Evolutionary conservation across 768 basidiomycete genomes (phyloP).

Genomic region (Fistulinella prunicolor): DNA sequence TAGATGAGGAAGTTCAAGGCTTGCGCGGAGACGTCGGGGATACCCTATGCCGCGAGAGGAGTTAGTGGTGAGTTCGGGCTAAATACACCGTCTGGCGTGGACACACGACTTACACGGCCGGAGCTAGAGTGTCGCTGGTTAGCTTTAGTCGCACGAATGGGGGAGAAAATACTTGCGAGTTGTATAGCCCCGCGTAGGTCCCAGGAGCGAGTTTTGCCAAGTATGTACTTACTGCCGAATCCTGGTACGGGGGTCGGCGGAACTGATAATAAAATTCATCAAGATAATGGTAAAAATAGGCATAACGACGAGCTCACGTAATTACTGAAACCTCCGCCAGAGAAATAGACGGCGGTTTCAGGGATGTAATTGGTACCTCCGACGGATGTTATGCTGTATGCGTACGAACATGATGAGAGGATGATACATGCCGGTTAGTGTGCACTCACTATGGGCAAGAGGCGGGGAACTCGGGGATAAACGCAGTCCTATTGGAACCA

Average conservation of each 20-base stretch:
- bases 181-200: background rate
- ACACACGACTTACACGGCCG: background rate
- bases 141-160: background rate
- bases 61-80: background rate
- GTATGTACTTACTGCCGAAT: background rate
- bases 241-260: background rate
- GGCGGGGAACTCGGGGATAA: background rate
- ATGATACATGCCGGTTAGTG: no score
- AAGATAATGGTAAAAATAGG: background rate
- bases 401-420: no score
- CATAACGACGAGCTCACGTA: background rate
- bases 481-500: background rate
- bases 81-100: background rate
- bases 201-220: background rate
- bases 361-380: background rate
- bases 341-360: background rate
- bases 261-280: background rate
- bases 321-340: background rate
- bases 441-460: background rate
- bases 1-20: background rate
- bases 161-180: background rate
- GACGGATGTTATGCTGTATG: background rate
- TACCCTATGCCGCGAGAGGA: background rate
- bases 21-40: background rate
- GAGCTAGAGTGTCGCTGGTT: background rate